A percentile compares a stretch with the other conserved stretches of the same genome.
Evolutionary conservation across 2,329 filamentous ascomycete genomes (phyloP).

Genomic region (Penicillium paneum): DNA sequence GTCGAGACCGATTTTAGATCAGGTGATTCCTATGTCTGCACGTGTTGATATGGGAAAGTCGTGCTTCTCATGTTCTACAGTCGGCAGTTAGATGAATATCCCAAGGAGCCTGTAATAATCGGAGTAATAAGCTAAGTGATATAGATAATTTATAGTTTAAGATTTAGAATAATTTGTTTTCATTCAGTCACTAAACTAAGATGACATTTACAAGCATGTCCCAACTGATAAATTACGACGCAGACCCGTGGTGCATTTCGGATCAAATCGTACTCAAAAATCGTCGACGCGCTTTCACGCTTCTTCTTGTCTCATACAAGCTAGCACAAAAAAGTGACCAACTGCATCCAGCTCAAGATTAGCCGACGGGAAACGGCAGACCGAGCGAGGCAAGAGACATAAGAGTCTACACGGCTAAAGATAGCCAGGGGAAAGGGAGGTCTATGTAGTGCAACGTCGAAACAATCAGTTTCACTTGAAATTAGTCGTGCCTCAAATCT

Average conservation of each 20-base stretch:
- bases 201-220: slow-evolving; percentile 24
- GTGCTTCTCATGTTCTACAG: neutral
- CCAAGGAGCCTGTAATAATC: neutral
- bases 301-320: slow-evolving; percentile 50
- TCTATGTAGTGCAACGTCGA: neutral
- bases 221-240: slow-evolving; percentile 49
- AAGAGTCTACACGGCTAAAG: neutral
- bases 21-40: neutral
- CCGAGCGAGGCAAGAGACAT: slow-evolving; percentile 53
- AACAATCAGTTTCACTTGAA: neutral
- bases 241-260: slow-evolving; percentile 32
- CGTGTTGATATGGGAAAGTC: neutral
- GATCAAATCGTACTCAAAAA: slow-evolving; percentile 53
- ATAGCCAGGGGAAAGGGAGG: neutral
- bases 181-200: neutral
- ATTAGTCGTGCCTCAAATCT: slow-evolving; percentile 8
- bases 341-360: slow-evolving; percentile 45
- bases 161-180: neutral
- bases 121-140: neutral
- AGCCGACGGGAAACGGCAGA: slow-evolving; percentile 35
- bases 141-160: too few species aligned
- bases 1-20: neutral
- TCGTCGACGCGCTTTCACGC: slow-evolving; percentile 36
- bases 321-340: slow-evolving; percentile 16
- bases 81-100: neutral